phyloP scores from a whole-genome alignment of 2,329 filamentous ascomycete genomes.

The Aplosporella prunicola region DNA sequence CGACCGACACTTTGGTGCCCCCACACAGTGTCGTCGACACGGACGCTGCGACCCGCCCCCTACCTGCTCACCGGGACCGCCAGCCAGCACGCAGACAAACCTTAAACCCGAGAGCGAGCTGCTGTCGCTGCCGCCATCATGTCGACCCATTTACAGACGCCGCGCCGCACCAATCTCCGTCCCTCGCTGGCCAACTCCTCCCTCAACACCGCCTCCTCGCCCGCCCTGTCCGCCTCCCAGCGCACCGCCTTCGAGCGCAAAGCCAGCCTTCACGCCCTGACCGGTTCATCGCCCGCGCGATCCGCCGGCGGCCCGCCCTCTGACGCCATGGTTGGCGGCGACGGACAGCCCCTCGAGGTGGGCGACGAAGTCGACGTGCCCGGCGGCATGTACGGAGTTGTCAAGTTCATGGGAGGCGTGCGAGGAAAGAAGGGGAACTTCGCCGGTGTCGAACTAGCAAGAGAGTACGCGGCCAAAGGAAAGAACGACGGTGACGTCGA shows the following conservation, averaged over 20 bases:
- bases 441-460: constrained; percentile 79
- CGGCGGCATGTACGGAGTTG: constrained; percentile 80
- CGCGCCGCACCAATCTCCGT: constrained; percentile 27
- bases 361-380: constrained; percentile 87
- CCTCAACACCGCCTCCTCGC: constrained; percentile 32
- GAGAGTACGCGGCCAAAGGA: constrained; percentile 69
- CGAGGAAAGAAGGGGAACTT: constrained; percentile 85
- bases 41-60: too few relatives aligned
- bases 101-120: constrained; percentile 1
- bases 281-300: constrained; percentile 33
- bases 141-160: constrained; percentile 20
- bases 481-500: constrained; percentile 97
- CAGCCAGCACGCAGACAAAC: too few relatives aligned
- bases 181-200: constrained; percentile 27
- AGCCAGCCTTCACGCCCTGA: constrained; percentile 61
- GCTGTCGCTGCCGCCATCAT: not conserved
- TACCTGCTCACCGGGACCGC: constrained; percentile 1
- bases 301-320: constrained; percentile 11
- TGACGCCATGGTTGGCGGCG: constrained; percentile 31
- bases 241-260: constrained; percentile 53
- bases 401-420: constrained; percentile 82
- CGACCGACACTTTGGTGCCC: too few relatives aligned
- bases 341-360: constrained; percentile 51
- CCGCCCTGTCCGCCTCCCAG: constrained; percentile 31
- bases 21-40: too few relatives aligned